Evolutionary conservation across 495 filamentous ascomycete species (phyloP).

Genomic region (Aspergillus biplanus): DNA sequence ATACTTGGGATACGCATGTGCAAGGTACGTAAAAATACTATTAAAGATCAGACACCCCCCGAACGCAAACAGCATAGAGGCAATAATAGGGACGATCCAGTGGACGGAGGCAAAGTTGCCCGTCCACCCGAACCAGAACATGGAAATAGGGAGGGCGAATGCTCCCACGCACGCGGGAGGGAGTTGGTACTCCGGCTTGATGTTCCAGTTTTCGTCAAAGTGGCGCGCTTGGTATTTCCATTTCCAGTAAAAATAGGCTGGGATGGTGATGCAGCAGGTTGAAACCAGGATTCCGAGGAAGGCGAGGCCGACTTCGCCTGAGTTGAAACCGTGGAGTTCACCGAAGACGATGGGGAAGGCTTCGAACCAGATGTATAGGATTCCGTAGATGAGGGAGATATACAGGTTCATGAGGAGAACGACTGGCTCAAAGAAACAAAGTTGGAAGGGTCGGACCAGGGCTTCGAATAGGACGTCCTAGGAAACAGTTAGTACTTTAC

Average conservation of each 20-base stretch:
- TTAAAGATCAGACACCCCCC: constrained; percentile 63
- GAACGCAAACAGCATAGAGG: constrained; percentile 53
- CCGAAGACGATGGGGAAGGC: constrained; percentile 58
- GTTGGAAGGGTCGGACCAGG: constrained; percentile 46
- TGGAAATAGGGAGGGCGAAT: constrained; percentile 51
- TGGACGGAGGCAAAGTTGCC: constrained; percentile 52
- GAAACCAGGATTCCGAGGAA: constrained; percentile 54
- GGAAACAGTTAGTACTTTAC: background rate
- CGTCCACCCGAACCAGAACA: constrained; percentile 69
- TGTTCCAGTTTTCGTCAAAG: constrained; percentile 41
- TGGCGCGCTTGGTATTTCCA: constrained; percentile 39
- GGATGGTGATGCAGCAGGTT: constrained; percentile 41
- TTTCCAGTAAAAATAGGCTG: constrained; percentile 52
- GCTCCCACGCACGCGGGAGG: constrained; percentile 52
- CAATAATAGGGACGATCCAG: constrained; percentile 65
- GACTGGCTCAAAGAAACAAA: constrained; percentile 53
- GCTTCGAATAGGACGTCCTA: constrained; percentile 40
- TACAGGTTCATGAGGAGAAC: constrained; percentile 58
- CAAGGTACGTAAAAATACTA: constrained; percentile 48
- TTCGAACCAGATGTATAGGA: constrained; percentile 63
- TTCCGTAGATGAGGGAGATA: constrained; percentile 55
- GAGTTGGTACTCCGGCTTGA: constrained; percentile 50
- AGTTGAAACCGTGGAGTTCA: constrained; percentile 51
- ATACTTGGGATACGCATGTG: constrained; percentile 46
- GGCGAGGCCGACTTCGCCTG: constrained; percentile 49